Evolutionary conservation across 352 stramenopile species (phyloP).

Genomic region (Aphanomyces invadans): DNA sequence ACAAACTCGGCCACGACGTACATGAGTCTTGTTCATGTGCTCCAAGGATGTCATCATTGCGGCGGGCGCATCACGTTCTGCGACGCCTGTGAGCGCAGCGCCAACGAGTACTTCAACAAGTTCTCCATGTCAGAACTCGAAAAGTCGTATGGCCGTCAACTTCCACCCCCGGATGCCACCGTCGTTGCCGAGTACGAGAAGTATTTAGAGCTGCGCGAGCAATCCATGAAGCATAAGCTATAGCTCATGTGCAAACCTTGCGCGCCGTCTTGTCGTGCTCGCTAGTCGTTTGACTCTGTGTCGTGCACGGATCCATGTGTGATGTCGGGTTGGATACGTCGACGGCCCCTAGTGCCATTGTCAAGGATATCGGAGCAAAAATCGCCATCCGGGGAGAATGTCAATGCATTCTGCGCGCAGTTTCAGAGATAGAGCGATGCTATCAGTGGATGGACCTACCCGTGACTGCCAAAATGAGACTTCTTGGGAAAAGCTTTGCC

Average conservation of each 20-base stretch:
- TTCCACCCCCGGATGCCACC: constrained; percentile 40
- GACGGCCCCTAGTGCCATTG: no score
- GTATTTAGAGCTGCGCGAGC: not conserved
- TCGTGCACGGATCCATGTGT: no score
- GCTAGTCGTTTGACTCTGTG: no score
- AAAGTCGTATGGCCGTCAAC: constrained; percentile 43
- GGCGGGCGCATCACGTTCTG: constrained; percentile 51
- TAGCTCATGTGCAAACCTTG: not conserved
- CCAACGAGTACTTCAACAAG: constrained; percentile 56
- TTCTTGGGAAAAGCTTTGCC: no score
- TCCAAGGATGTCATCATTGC: constrained; percentile 49
- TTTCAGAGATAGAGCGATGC: no score
- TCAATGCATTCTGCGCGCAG: no score
- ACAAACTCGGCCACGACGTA: constrained; percentile 49
- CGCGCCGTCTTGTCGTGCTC: no score
- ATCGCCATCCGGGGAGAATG: no score
- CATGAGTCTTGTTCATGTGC: constrained; percentile 44
- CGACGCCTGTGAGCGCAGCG: constrained; percentile 33
- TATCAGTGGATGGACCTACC: no score
- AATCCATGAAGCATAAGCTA: not conserved
- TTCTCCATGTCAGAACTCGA: constrained; percentile 47
- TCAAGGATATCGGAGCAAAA: no score
- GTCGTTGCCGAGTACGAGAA: not conserved
- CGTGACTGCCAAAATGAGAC: no score
- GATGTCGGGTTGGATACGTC: no score